phyloP scores from a whole-genome alignment of 2,329 filamentous ascomycete species.

The Hypoxylon sp. region DNA sequence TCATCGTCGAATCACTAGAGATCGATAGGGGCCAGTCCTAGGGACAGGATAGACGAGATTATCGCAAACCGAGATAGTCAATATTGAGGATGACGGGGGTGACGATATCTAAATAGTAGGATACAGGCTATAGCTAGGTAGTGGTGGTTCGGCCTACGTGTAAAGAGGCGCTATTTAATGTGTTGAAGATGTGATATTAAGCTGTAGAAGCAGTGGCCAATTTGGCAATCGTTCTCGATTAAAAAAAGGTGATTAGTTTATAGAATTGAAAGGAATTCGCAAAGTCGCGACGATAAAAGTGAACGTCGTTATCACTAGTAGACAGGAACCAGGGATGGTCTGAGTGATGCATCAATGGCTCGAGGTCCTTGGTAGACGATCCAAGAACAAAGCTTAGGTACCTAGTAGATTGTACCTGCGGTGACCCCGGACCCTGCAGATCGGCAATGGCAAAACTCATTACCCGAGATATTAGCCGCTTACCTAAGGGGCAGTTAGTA shows the following conservation, averaged over 20 bases:
- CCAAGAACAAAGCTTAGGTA: conserved; percentile 16
- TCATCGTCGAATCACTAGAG: conserved; percentile 39
- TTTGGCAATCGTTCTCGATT: background rate
- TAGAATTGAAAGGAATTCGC: conserved; percentile 23
- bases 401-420: conserved; percentile 21
- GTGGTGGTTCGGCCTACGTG: conserved; percentile 1
- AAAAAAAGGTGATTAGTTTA: conserved; percentile 13
- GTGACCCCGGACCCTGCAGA: conserved; percentile 23
- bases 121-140: conserved; percentile 17
- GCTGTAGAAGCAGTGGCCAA: background rate
- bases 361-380: conserved; percentile 27
- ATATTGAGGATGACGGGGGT: conserved; percentile 10
- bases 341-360: conserved; percentile 37
- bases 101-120: conserved; percentile 27
- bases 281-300: conserved; percentile 26
- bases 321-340: conserved; percentile 25
- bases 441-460: conserved; percentile 35
- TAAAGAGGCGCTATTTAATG: conserved; percentile 15
- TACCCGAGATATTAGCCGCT: conserved; percentile 24
- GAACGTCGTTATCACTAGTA: conserved; percentile 32
- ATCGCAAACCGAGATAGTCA: conserved; percentile 18
- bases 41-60: conserved; percentile 9
- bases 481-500: background rate
- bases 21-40: conserved; percentile 18
- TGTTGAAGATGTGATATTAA: conserved; percentile 6